Evolutionary conservation across 2,329 filamentous ascomycete species (phyloP), one percentile per base, ranked within the genome.

Genomic region (Fusarium mexicanum): DNA sequence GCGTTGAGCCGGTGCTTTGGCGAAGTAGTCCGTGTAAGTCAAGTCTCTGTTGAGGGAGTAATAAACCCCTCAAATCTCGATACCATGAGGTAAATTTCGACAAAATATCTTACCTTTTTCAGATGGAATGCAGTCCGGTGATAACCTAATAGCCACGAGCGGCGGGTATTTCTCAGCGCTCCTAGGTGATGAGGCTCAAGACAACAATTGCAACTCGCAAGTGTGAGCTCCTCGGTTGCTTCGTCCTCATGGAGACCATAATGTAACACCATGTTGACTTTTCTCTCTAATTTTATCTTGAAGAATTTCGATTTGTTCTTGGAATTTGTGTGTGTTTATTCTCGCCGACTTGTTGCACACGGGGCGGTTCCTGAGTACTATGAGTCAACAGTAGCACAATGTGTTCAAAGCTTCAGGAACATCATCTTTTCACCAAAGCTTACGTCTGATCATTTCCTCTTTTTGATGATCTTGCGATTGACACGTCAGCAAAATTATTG

Each of bases 1-100:
- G 46, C 38, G 53, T 68, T 60, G 53, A 60, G 51, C 62, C 33
- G 12, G 54, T 60, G 35, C 48, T 62, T 66, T 66, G 31, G 65
- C 51, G 44, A 46, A 47, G 26, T 22, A 58, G 47, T 47, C 31
- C 35, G 31, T 71, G 33, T 65, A 70, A 70, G 67, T 66, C 46
- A 24, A 26, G 35, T 22, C 47, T 29, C 43, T 69, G 3, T 18
- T 37, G 17, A 20, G 26, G n/a, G n/a, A 50, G 54, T 38, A 44
- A 65, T 48, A 71, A 70, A 71, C 60, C 41, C 60, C 67, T 70
- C 67, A 66, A 20, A 14, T 54, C n/a, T 55, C 31, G n/a, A 29
- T 58, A 33, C 9, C 5, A 54, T 70, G 51, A 70, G 65, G n/a
- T n/a, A 60, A 69, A 48, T 66, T 13, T 29, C 58, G 5, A 24